Evolutionary conservation across 352 stramenopile species (phyloP).

Genomic region (Pythium dissotocum): DNA sequence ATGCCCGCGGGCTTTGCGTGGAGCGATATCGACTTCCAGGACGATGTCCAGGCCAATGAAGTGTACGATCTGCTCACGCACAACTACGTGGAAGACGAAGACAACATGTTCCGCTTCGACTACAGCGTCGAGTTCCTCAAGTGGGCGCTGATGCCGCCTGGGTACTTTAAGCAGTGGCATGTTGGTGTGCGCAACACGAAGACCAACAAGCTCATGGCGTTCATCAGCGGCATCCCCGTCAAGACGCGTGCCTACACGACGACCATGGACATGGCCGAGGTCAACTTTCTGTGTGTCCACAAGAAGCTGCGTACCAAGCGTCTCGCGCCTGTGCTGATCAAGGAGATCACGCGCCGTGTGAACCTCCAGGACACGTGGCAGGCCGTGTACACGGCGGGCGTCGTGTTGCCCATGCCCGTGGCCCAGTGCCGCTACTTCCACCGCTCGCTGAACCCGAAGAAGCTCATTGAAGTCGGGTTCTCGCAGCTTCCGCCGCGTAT

Average conservation of each 20-base stretch:
- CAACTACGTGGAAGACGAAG: constrained; percentile 99
- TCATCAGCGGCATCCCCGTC: constrained; percentile 96
- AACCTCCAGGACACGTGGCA: constrained; percentile 95
- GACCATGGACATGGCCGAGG: constrained; percentile 86
- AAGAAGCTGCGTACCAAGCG: constrained; percentile 97
- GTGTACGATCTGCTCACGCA: constrained; percentile 96
- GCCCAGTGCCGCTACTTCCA: constrained; percentile 96
- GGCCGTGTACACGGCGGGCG: constrained; percentile 98
- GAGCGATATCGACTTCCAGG: constrained; percentile 88
- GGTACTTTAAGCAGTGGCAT: constrained; percentile 92
- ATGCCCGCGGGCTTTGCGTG: constrained; percentile 97
- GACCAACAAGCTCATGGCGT: constrained; percentile 94
- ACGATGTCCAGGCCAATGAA: constrained; percentile 81
- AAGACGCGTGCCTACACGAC: constrained; percentile 63
- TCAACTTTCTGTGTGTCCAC: constrained; percentile 99
- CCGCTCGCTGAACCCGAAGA: constrained; percentile 97
- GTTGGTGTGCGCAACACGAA: constrained; percentile 93
- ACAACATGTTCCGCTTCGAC: constrained; percentile 95
- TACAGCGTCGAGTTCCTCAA: constrained; percentile 85
- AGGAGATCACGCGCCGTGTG: constrained; percentile 98
- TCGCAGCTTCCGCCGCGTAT: constrained; percentile 90
- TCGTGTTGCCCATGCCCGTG: constrained; percentile 95
- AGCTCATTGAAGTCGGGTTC: constrained; percentile 99
- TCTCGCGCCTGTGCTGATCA: constrained; percentile 98
- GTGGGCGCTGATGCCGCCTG: constrained; percentile 95